phyloP scores from a whole-genome alignment of 2,329 filamentous ascomycete species.

The Sporothrix sp. region DNA sequence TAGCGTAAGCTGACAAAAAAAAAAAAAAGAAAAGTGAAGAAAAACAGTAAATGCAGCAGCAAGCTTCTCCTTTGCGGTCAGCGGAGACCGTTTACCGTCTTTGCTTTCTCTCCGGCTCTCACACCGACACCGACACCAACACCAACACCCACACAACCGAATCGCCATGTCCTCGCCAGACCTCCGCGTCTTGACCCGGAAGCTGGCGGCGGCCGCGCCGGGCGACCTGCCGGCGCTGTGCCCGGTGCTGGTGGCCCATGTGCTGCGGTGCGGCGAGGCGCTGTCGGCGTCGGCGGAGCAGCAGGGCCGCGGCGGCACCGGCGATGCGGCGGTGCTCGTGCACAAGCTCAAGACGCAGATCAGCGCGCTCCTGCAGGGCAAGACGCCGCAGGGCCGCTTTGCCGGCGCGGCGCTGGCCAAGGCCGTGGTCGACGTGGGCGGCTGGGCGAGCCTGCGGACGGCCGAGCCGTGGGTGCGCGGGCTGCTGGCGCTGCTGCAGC shows the following conservation, averaged over 20 bases:
- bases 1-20: neutral
- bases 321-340: constrained; percentile 59
- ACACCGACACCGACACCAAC: neutral
- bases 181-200: constrained; percentile 55
- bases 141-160: neutral
- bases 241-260: constrained; percentile 55
- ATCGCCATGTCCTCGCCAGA: constrained; percentile 44
- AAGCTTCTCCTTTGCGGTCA: too few species aligned
- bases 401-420: constrained; percentile 71
- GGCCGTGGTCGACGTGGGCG: constrained; percentile 69
- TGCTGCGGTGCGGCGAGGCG: constrained; percentile 46
- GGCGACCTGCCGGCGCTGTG: constrained; percentile 64
- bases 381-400: constrained; percentile 64
- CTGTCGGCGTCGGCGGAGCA: constrained; percentile 52
- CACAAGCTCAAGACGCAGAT: constrained; percentile 76
- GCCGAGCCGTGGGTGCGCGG: constrained; percentile 66
- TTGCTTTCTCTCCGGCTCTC: too few species aligned
- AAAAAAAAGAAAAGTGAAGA: neutral
- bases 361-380: constrained; percentile 67
- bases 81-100: too few species aligned
- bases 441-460: constrained; percentile 69
- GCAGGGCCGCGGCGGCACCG: constrained; percentile 41
- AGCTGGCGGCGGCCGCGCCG: constrained; percentile 61
- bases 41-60: neutral
- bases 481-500: constrained; percentile 68